phyloP scores from a whole-genome alignment of 495 filamentous ascomycete species.

The Cenococcum geophilum region DNA sequence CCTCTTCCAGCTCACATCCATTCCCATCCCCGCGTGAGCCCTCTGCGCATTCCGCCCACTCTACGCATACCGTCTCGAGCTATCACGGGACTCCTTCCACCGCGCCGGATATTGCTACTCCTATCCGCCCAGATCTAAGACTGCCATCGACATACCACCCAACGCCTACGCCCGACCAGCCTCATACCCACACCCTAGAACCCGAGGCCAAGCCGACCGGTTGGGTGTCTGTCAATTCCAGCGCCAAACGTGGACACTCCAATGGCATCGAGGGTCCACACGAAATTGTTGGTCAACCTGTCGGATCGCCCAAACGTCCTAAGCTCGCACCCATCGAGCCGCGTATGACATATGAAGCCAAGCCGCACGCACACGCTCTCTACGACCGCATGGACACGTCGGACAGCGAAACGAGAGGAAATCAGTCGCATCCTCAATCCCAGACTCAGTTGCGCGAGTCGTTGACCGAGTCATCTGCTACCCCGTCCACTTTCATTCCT shows the following conservation, averaged over 20 bases:
- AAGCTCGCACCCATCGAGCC: constrained; percentile 37
- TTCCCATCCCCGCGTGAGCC: constrained; percentile 24
- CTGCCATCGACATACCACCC: background rate
- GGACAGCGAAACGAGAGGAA: constrained; percentile 12
- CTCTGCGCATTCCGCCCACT: constrained; percentile 19
- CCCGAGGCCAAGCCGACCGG: constrained; percentile 12
- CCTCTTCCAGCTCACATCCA: constrained; percentile 2
- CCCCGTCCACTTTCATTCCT: constrained; percentile 22
- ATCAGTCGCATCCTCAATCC: constrained; percentile 7
- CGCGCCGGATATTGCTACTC: constrained; percentile 14
- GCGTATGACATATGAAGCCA: constrained; percentile 13
- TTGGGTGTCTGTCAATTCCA: constrained; percentile 33
- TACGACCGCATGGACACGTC: constrained; percentile 31
- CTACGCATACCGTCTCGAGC: constrained; percentile 17
- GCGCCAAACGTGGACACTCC: constrained; percentile 25
- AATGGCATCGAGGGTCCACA: constrained; percentile 21
- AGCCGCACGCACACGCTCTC: constrained; percentile 11
- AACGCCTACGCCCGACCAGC: constrained; percentile 13
- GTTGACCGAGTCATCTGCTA: constrained; percentile 1
- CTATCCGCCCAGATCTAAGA: constrained; percentile 17
- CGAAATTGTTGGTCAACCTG: constrained; percentile 8
- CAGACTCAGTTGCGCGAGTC: constrained; percentile 20
- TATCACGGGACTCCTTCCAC: constrained; percentile 17
- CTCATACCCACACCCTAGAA: constrained; percentile 13
- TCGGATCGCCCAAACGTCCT: constrained; percentile 38